A percentile compares a stretch with the other conserved stretches of the same genome.
phyloP scores from a whole-genome alignment of 1,284 basidiomycete species.

The Meira nashicola region DNA sequence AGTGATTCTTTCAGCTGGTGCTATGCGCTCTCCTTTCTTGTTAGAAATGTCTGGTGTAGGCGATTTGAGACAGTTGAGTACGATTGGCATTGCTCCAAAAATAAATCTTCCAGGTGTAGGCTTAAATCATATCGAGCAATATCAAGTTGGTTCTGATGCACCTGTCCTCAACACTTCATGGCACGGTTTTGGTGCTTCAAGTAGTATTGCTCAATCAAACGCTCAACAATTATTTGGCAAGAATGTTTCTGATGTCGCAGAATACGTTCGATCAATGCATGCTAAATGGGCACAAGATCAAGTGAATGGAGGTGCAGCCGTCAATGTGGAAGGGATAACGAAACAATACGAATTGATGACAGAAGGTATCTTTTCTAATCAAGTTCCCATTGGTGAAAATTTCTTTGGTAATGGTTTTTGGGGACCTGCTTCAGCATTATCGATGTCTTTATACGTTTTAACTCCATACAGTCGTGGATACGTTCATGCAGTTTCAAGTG shows the following conservation, averaged over 20 bases:
- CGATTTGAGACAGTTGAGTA: conserved; percentile 52
- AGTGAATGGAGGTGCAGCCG: conserved; percentile 28
- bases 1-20: conserved; percentile 53
- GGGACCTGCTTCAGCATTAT: background rate
- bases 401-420: conserved; percentile 8
- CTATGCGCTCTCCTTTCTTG: conserved; percentile 54
- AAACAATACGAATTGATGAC: conserved; percentile 26
- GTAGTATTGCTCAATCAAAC: conserved; percentile 35
- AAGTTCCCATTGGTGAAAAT: conserved; percentile 28
- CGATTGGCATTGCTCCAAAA: conserved; percentile 44
- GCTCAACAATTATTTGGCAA: conserved; percentile 23
- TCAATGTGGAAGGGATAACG: conserved; percentile 19
- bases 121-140: conserved; percentile 55
- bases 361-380: conserved; percentile 23
- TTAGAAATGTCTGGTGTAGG: conserved; percentile 43
- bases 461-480: background rate
- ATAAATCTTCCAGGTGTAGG: conserved; percentile 53
- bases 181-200: conserved; percentile 33
- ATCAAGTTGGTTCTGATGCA: conserved; percentile 26
- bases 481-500: background rate
- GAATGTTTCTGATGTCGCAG: conserved; percentile 25
- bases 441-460: background rate
- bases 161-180: conserved; percentile 18
- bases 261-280: conserved; percentile 26
- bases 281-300: conserved; percentile 30